Conservation (phyloP, 140 eudicot species). For the Oenanthe javanica region DNA sequence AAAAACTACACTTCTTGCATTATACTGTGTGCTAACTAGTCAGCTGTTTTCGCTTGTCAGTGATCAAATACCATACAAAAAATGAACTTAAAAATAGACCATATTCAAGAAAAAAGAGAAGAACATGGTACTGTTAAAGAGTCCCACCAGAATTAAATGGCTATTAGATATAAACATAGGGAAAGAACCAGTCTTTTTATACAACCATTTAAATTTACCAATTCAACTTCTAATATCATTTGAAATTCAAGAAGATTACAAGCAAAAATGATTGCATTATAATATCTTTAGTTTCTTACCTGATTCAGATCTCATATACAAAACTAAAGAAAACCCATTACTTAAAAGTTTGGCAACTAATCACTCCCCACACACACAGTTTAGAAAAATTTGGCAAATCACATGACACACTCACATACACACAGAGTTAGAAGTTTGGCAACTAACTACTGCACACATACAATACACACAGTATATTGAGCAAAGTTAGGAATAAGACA, state of each 20-base stretch:
- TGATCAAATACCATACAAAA: not conserved
- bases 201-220: not conserved
- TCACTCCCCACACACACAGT: not conserved
- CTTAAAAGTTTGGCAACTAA: not conserved
- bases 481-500: not conserved
- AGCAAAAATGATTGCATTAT: constrained; percentile 13
- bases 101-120: constrained; percentile 3
- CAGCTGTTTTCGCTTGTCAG: not conserved
- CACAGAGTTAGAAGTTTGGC: not conserved
- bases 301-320: constrained; percentile 29
- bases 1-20: not conserved
- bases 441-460: not conserved
- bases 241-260: not conserved
- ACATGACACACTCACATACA: not conserved
- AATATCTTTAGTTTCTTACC: not conserved
- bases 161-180: not conserved
- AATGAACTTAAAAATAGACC: not conserved
- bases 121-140: not conserved
- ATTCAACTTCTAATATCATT: not conserved
- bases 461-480: not conserved
- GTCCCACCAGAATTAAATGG: constrained; percentile 11
- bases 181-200: not conserved
- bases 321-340: not conserved
- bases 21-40: constrained; percentile 7
- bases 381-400: not conserved